Percentiles rank a stretch among this genome's conserved stretches.
Evolutionary conservation across 2,329 filamentous ascomycete species (phyloP).

Genomic region (Fusarium neocosmosporiellum): DNA sequence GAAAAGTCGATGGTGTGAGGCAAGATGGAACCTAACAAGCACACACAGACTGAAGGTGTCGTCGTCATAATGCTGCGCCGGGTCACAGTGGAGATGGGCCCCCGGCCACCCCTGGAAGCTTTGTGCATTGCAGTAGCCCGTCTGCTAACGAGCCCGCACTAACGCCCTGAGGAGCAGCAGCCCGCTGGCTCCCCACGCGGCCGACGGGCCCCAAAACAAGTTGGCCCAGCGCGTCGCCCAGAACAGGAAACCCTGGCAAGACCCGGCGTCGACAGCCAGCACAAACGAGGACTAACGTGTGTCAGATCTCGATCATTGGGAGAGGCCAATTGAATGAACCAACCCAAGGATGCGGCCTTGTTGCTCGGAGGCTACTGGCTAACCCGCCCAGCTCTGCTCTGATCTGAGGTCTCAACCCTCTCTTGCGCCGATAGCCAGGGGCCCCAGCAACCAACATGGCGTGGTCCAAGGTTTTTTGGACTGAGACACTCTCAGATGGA

Average conservation of each 20-base stretch:
- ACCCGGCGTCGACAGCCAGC: constrained; percentile 7
- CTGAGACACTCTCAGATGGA: not conserved
- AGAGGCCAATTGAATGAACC: constrained; percentile 40
- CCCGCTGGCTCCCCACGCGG: not conserved
- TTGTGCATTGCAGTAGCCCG: constrained; percentile 5
- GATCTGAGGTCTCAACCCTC: not conserved
- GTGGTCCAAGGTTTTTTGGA: constrained; percentile 28
- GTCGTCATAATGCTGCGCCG: constrained; percentile 34
- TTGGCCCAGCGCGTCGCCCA: constrained; percentile 7
- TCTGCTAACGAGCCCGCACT: not conserved
- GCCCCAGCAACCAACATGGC: constrained; percentile 20
- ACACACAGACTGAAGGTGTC: constrained; percentile 11
- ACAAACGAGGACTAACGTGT: constrained; percentile 30
- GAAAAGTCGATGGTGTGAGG: constrained; percentile 22
- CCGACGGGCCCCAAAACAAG: constrained; percentile 2
- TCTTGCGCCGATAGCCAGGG: constrained; percentile 10
- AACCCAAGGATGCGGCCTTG: constrained; percentile 29
- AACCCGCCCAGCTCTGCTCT: too few relatives aligned
- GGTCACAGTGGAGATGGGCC: constrained; percentile 22
- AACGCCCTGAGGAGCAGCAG: not conserved
- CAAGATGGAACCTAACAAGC: not conserved
- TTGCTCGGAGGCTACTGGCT: constrained; percentile 27
- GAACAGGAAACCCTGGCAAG: constrained; percentile 23
- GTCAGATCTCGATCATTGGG: constrained; percentile 39
- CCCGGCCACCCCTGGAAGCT: constrained; percentile 9